These are phyloP conservation scores for Neospora caninum DNA, from an alignment of 169 alveolate species.

Conservation along the genomic window DNA sequence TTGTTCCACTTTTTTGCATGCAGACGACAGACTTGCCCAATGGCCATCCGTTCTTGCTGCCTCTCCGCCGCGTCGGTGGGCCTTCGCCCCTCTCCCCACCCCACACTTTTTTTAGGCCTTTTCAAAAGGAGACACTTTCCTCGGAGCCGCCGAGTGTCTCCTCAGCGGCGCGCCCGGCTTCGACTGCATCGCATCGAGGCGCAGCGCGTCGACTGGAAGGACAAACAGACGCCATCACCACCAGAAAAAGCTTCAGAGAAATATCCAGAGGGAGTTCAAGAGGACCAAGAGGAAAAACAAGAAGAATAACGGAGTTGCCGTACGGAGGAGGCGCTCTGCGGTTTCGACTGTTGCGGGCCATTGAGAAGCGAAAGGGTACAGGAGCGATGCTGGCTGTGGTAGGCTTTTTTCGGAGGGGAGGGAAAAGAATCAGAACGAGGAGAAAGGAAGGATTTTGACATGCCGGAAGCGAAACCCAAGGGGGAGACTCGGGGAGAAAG, in stretches of 20 bases:
- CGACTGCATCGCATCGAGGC: too few species aligned
- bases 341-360: background rate
- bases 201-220: too few species aligned
- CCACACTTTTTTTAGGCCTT: too few species aligned
- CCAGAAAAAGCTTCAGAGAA: too few species aligned
- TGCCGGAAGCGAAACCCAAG: background rate
- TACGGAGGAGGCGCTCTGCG: slow-evolving; percentile 25
- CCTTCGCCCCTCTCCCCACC: background rate
- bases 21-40: background rate
- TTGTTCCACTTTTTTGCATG: background rate
- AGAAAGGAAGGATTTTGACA: background rate
- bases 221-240: too few species aligned
- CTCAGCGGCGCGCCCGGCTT: too few species aligned
- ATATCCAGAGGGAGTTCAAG: too few species aligned
- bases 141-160: too few species aligned
- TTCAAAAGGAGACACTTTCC: too few species aligned
- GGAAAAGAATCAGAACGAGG: background rate
- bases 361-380: background rate
- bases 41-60: slow-evolving; percentile 12
- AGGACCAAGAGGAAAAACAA: background rate
- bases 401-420: too few species aligned
- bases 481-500: background rate
- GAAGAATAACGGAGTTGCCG: background rate
- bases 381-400: slow-evolving; percentile 15
- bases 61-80: background rate